Conservation (phyloP, 257 asterid species). For the Solanum paucissectum region DNA sequence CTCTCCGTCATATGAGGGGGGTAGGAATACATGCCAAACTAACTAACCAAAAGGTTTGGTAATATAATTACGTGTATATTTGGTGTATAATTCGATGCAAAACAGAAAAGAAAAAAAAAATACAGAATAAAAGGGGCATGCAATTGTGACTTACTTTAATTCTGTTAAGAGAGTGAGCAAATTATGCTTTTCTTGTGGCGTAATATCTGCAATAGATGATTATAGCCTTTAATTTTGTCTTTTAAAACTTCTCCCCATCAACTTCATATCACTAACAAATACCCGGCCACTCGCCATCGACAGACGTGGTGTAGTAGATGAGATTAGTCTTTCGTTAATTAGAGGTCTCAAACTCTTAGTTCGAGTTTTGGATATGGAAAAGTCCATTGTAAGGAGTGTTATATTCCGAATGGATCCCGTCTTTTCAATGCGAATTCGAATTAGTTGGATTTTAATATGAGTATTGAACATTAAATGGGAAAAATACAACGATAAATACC, state of each 20-base stretch:
- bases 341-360: neutral
- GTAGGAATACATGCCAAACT: neutral
- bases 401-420: no score
- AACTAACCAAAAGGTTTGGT: neutral
- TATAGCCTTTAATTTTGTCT: conserved; percentile 8
- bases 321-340: neutral
- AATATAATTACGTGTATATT: conserved; percentile 3
- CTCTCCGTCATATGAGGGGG: neutral
- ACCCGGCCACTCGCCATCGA: neutral
- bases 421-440: neutral
- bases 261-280: neutral
- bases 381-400: neutral
- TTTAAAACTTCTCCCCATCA: neutral
- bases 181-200: conserved; percentile 27
- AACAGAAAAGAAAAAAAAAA: neutral
- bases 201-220: conserved; percentile 8
- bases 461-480: neutral
- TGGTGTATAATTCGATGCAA: conserved; percentile 1
- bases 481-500: neutral
- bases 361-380: neutral
- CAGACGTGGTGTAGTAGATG: neutral
- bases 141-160: conserved; percentile 21
- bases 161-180: conserved; percentile 16
- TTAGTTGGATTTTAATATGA: neutral
- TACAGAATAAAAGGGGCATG: neutral